Evolutionary conservation across 148 eudicot species (phyloP), one percentile per base, ranked within the genome.

Genomic region (Hydrangea macrophylla): DNA sequence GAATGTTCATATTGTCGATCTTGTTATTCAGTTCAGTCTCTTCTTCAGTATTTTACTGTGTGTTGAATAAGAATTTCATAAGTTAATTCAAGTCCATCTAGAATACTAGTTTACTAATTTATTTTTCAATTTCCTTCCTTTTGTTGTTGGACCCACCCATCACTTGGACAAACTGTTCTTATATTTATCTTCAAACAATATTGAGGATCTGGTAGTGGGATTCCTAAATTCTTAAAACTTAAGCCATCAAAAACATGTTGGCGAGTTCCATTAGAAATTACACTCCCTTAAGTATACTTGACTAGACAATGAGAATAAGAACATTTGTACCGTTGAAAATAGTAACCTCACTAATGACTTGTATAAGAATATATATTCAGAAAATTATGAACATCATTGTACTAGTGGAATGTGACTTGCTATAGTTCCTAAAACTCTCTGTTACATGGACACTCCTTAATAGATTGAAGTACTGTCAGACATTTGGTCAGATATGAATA

Each of bases 1-100:
- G 62, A 51, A 40, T 62, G 68, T 1, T 70, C 20, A 11, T 24
- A 25, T 71, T 37, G 25, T 22, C 32, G 23, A 32, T 70, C 27
- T 51, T 35, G 18, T 44, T 18, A 9, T 31, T 18, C 18, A 8
- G n/a, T 35, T 36, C 66, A 8, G n/a, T 35, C 26, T 59, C 35
- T 35, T 42, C 55, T 51, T 9, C 27, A 27, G 39, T 30, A 45
- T 6, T 45, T 64, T 22, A 15, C 33, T 26, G 25, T 55, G 59
- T 32, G 22, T 8, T 6, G 28, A 3, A 36, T 61, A 30, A 35
- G 13, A 61, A 61, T 23, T 12, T 13, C 24, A 22, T 12, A 26
- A 13, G 23, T 62, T 24, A 62, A 24, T 36, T 23, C 20, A 39
- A 60, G 31, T 39, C 65, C 31, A 3, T 24, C 15, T 13, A 0